Conservation (phyloP, 2,329 filamentous ascomycete genomes). For the Gaeumannomyces tritici region DNA sequence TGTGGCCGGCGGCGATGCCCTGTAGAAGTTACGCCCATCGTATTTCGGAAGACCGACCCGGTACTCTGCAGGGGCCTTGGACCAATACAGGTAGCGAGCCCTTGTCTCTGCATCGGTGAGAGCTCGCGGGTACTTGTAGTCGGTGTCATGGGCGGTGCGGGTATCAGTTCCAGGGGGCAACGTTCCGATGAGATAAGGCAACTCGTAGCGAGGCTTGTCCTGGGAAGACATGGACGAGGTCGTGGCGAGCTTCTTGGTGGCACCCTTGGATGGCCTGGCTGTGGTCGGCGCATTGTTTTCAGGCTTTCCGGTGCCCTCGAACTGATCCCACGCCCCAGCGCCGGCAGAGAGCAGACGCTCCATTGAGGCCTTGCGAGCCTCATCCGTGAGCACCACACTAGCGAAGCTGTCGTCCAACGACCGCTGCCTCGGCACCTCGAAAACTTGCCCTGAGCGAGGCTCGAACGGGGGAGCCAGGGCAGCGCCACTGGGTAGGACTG, state of each 20-base stretch:
- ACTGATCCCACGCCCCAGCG: background rate
- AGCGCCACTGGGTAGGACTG: slow-evolving; percentile 32
- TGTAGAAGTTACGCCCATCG: slow-evolving; percentile 56
- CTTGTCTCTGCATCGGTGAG: slow-evolving; percentile 49
- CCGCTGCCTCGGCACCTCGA: slow-evolving; percentile 2
- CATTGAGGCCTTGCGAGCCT: background rate
- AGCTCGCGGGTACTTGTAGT: slow-evolving; percentile 46
- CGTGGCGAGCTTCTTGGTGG: slow-evolving; percentile 3
- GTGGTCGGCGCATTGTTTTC: background rate
- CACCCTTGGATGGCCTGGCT: slow-evolving; percentile 4
- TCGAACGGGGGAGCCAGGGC: slow-evolving; percentile 40
- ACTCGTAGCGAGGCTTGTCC: slow-evolving; percentile 8
- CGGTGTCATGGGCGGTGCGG: slow-evolving; percentile 30
- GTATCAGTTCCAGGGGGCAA: slow-evolving; percentile 33
- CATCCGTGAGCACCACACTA: slow-evolving; percentile 1
- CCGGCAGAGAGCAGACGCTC: slow-evolving; percentile 2
- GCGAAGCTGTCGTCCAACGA: background rate
- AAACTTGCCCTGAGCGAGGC: slow-evolving; percentile 20
- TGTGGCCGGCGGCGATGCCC: slow-evolving; percentile 33
- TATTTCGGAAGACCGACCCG: slow-evolving; percentile 50
- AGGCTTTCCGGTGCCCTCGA: slow-evolving; percentile 4
- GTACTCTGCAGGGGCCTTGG: slow-evolving; percentile 39
- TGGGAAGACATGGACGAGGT: slow-evolving; percentile 9
- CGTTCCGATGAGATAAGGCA: slow-evolving; percentile 46
- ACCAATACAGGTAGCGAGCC: slow-evolving; percentile 53